A percentile compares a stretch with the other conserved stretches of the same genome.
Conservation (phyloP, 2,329 filamentous ascomycete genomes). For the Pseudocercospora musae region DNA sequence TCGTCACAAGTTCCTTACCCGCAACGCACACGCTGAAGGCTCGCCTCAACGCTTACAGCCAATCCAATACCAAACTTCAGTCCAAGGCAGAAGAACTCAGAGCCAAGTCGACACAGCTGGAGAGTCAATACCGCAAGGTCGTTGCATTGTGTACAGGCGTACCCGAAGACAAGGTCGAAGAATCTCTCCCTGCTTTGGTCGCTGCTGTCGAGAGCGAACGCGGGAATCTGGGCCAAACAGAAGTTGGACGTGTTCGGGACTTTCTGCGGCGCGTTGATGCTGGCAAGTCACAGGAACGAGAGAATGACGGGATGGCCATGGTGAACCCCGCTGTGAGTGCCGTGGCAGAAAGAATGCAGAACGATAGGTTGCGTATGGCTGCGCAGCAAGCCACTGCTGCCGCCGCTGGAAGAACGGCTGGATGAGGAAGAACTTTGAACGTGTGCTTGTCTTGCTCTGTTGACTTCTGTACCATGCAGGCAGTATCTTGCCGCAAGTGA, state of each 20-base stretch:
- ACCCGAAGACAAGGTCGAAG: constrained; percentile 74
- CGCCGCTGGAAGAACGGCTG: not conserved
- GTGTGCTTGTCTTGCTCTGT: not conserved
- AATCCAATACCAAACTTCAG: constrained; percentile 66
- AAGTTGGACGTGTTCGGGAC: constrained; percentile 71
- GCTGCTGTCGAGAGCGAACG: constrained; percentile 85
- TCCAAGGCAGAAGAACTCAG: constrained; percentile 69
- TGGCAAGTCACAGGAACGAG: constrained; percentile 7
- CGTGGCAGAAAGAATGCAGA: not conserved
- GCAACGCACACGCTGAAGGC: constrained; percentile 52
- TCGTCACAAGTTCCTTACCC: constrained; percentile 28
- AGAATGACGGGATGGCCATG: constrained; percentile 1
- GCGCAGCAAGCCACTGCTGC: not conserved
- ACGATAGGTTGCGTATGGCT: not conserved
- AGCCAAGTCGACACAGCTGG: constrained; percentile 76
- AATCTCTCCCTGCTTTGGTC: constrained; percentile 72
- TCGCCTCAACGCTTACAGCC: constrained; percentile 70
- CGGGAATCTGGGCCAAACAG: constrained; percentile 38
- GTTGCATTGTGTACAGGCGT: constrained; percentile 83
- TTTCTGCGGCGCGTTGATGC: constrained; percentile 74
- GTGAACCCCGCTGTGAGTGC: constrained; percentile 7
- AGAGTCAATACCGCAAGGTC: constrained; percentile 82
- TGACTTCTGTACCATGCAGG: not conserved
- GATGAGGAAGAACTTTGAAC: not conserved
- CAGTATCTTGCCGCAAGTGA: not conserved